Evolutionary conservation across 768 basidiomycete genomes (phyloP), one percentile per base, ranked within the genome.

Genomic region (Strobilomyces confusus): DNA sequence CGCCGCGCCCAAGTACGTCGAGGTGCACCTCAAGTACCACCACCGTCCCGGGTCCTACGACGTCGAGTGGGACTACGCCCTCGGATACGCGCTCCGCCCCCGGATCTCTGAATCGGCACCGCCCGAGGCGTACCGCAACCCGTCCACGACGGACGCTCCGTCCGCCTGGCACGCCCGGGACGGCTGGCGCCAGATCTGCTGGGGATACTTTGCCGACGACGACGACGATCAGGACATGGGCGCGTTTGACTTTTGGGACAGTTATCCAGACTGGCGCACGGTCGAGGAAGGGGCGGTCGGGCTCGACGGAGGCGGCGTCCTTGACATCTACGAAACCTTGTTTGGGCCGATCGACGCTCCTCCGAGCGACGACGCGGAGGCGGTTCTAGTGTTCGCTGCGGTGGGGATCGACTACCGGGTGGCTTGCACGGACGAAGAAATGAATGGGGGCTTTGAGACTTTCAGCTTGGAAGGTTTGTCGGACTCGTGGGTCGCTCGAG

Each of bases 21-120:
- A 59, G 19, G 50, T 59, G 13, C 60, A 59, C 14, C 11, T 62
- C 36, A 49, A 52, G 34, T 58, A 60, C 42, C 23, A 55, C n/a
- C 40, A 36, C 30, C 54, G 49, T 26, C 3, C 37, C 14, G 19
- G 52, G 13, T 5, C 6, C 3, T 36, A 36, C 34, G 14, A 5
- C 12, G 11, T 33, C 5, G 32, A 12, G 3, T 33, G 12, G 32
- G 11, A 7, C 3, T 33, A 33, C 48, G 53, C 50, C 2, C 19
- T 56, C 12, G 51, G 56, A 6, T 63, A 45, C 44, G 36, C 15
- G 13, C n/a, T 44, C 25, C 7, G 30, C 25, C 9, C 44, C 26
- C 13, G 2, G n/a, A 44, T 29, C 3, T 51, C 43, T 5, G 43
- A 11, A 25, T 17, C 23, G 25, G n/a, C n/a, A n/a, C n/a, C n/a